A percentile compares a stretch with the other conserved stretches of the same genome.
These are phyloP conservation scores for Paxillus involutus DNA, from an alignment of 768 basidiomycete genomes.

Conservation along the genomic window DNA sequence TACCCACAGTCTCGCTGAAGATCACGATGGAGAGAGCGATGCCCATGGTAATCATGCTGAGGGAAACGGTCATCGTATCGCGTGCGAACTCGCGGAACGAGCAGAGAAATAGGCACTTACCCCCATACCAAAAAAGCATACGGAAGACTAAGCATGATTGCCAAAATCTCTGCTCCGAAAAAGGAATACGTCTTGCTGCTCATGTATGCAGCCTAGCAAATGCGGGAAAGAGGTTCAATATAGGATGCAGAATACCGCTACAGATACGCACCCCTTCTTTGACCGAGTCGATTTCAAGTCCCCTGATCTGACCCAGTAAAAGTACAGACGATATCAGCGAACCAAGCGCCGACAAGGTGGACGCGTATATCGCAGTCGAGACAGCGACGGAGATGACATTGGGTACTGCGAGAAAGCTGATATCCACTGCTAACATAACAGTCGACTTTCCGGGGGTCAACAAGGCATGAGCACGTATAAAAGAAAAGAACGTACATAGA, in stretches of 20 bases:
- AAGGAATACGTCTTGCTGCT: slow-evolving; percentile 6
- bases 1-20: background rate
- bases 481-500: slow-evolving; percentile 37
- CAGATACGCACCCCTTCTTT: slow-evolving; percentile 26
- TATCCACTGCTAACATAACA: slow-evolving; percentile 52
- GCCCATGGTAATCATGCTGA: slow-evolving; percentile 29
- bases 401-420: slow-evolving; percentile 56
- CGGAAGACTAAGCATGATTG: slow-evolving; percentile 33
- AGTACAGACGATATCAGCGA: slow-evolving; percentile 35
- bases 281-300: slow-evolving; percentile 20
- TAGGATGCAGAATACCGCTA: background rate
- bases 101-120: slow-evolving; percentile 11
- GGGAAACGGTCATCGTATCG: background rate
- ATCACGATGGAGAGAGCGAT: slow-evolving; percentile 12
- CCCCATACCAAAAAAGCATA: slow-evolving; percentile 33
- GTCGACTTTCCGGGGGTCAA: slow-evolving; percentile 36
- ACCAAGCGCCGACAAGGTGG: slow-evolving; percentile 36
- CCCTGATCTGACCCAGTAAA: slow-evolving; percentile 37
- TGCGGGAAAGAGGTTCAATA: background rate
- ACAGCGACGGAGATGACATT: slow-evolving; percentile 29
- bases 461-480: background rate
- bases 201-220: slow-evolving; percentile 26
- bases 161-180: slow-evolving; percentile 27
- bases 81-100: background rate
- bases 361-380: slow-evolving; percentile 38